Evolutionary conservation across 2,329 filamentous ascomycete genomes (phyloP).

Genomic region (Albifimbria verrucaria): DNA sequence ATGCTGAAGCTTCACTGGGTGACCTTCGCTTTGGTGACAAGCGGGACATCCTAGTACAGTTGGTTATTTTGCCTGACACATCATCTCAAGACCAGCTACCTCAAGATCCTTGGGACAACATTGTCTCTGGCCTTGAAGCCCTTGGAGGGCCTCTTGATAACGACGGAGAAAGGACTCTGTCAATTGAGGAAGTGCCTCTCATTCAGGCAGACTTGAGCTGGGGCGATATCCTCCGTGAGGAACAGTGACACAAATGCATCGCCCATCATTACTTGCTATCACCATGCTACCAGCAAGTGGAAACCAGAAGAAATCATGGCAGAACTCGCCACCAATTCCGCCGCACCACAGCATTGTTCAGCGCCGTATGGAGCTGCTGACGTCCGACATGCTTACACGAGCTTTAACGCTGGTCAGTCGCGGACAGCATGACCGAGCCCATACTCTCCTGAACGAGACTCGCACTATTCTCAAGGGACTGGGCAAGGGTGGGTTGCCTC

Average conservation of each 20-base stretch:
- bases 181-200: conserved; percentile 90
- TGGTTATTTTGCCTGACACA: conserved; percentile 87
- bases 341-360: conserved; percentile 95
- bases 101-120: conserved; percentile 94
- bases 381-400: conserved; percentile 94
- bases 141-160: conserved; percentile 83
- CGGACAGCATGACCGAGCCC: conserved; percentile 88
- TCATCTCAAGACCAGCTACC: conserved; percentile 78
- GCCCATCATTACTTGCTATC: conserved; percentile 88
- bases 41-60: conserved; percentile 85
- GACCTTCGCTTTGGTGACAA: conserved; percentile 96
- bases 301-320: conserved; percentile 64
- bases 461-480: conserved; percentile 93
- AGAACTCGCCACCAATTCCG: conserved; percentile 75
- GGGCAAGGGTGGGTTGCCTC: conserved; percentile 89
- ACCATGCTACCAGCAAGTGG: conserved; percentile 79
- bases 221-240: conserved; percentile 89
- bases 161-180: conserved; percentile 78
- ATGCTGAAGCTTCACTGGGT: conserved; percentile 88
- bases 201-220: conserved; percentile 94
- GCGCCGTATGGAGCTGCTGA: conserved; percentile 93
- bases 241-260: conserved; percentile 76
- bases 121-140: conserved; percentile 92
- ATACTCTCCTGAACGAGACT: conserved; percentile 89
- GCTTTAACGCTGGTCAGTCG: conserved; percentile 87